Evolutionary conservation across 768 basidiomycete genomes (phyloP), one percentile per base, ranked within the genome.

Genomic region (Mycena pura): DNA sequence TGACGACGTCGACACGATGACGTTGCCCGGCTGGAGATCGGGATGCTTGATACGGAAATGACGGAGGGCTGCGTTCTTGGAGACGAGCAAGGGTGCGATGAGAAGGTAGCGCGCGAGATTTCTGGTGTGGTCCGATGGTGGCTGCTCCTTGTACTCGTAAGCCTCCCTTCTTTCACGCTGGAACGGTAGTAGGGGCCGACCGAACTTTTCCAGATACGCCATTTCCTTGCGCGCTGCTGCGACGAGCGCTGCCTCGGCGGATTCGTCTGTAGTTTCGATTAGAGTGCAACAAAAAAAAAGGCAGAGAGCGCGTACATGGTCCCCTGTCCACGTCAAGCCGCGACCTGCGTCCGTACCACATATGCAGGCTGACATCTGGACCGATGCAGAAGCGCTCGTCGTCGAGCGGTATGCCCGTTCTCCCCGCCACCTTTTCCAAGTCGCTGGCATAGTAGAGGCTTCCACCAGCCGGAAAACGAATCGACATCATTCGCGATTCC

Each of bases 1-100:
- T 54, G 80, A 61, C 69, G 81, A 83, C 67, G 60, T 75, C n/a
- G 76, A 76, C 34, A 86, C 79, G 62, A 81, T 72, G 76, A 86
- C 72, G 65, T 86, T 84, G 76, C 68, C 78, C 52, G 58, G 77
- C 67, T 80, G 76, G 77, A 82, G 80, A 69, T 86, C 82, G 54
- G 75, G 81, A 73, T 84, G 82, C 69, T 82, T 82, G 74, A 85
- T 83, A 70, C 77, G 58, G 75, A 85, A 85, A 70, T 58, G 68
- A 69, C 57, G 10, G 67, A 82, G 74, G 67, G 75, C 57, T 0
- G 72, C 63, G 71, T 83, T 52, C 60, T 48, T 77, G 46, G 82
- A 75, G 60, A 82, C 43, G 71, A 85, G 80, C 49, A 76, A 82
- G n/a, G 82, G 69, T 17, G 76, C 73, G 66, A 84, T 77, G 77